Percentiles rank a stretch among this genome's conserved stretches.
Evolutionary conservation across 306 rosid species (phyloP).

Genomic region (Myrica gale): DNA sequence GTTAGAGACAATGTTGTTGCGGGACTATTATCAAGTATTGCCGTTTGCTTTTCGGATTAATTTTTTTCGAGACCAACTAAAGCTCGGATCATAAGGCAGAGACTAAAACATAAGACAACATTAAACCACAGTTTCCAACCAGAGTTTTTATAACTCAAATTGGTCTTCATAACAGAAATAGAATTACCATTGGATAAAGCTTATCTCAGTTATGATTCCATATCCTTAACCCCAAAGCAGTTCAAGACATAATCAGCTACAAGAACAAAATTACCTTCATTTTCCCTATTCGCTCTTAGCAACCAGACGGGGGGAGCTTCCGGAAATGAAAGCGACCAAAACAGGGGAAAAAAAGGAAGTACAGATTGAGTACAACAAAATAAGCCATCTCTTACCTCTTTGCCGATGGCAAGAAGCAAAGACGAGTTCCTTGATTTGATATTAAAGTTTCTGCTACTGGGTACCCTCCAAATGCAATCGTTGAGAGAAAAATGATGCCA

Average conservation of each 20-base stretch:
- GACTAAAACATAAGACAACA: neutral
- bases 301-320: neutral
- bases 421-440: conserved; percentile 29
- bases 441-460: conserved; percentile 22
- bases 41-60: neutral
- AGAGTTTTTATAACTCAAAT: conserved; percentile 11
- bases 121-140: neutral
- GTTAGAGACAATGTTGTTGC: neutral
- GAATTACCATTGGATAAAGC: neutral
- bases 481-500: conserved; percentile 23
- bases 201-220: neutral
- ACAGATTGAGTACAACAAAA: conserved; percentile 40
- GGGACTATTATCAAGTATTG: neutral
- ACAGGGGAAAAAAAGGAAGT: conserved; percentile 6
- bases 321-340: neutral
- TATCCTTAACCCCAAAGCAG: neutral
- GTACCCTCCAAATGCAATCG: conserved; percentile 33
- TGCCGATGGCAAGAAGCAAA: conserved; percentile 49
- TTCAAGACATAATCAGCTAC: neutral
- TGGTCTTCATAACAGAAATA: neutral
- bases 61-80: neutral
- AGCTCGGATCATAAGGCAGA: neutral
- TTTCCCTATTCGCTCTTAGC: neutral
- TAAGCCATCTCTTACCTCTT: conserved; percentile 61
- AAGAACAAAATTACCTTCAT: neutral